Conservation (phyloP, 1,139 yeast species). For the Candida pseudoviswanathii region DNA sequence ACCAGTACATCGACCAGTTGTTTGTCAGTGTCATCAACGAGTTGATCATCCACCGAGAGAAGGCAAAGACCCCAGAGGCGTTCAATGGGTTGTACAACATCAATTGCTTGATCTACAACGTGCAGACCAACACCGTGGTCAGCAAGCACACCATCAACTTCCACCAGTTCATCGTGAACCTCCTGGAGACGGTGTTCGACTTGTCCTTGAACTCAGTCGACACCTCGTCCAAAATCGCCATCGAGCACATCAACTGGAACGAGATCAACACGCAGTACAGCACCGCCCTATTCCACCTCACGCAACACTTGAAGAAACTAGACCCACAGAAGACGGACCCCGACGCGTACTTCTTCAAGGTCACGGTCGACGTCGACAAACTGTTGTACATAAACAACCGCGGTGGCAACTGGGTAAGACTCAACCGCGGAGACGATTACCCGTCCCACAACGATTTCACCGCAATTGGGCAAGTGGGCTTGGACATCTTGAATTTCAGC, state of each 20-base stretch:
- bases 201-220: conserved; percentile 6
- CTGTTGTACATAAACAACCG: conserved; percentile 21
- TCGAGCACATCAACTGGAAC: conserved; percentile 35
- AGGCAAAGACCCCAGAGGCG: conserved; percentile 3
- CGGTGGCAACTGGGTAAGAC: conserved; percentile 26
- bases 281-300: conserved; percentile 32
- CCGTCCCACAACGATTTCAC: conserved; percentile 17
- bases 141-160: conserved; percentile 33
- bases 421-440: conserved; percentile 8
- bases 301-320: conserved; percentile 25
- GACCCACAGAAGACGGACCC: background rate
- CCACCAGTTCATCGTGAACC: conserved; percentile 20
- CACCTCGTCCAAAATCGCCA: conserved; percentile 18
- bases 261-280: conserved; percentile 36
- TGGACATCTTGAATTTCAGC: conserved; percentile 36
- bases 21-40: conserved; percentile 17
- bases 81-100: conserved; percentile 12
- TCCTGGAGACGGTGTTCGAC: conserved; percentile 16
- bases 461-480: conserved; percentile 37
- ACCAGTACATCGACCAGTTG: conserved; percentile 35
- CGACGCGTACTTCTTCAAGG: conserved; percentile 29
- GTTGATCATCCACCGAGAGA: conserved; percentile 13
- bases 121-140: conserved; percentile 20
- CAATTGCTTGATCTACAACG: conserved; percentile 25
- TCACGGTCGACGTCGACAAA: conserved; percentile 31